Percentiles rank a stretch among this genome's conserved stretches.
These are phyloP conservation scores for Malassezia nana DNA, from an alignment of 1,284 basidiomycete genomes.

Conservation along the genomic window DNA sequence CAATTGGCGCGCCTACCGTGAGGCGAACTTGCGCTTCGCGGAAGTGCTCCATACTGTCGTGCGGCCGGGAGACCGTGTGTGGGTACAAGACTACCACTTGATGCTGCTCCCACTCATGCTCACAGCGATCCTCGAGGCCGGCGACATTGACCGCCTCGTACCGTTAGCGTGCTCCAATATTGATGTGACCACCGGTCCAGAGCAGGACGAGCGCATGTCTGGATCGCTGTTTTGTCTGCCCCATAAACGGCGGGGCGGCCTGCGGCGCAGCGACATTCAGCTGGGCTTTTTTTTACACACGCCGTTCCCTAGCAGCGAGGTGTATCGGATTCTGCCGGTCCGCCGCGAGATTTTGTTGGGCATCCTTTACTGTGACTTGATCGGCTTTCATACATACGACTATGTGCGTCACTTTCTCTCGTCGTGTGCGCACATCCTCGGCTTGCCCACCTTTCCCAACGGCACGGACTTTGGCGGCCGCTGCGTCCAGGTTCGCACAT, in stretches of 20 bases:
- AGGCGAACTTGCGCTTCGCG: constrained; percentile 90
- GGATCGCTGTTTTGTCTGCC: not conserved
- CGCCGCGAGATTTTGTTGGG: constrained; percentile 91
- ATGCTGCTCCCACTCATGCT: constrained; percentile 96
- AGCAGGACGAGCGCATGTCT: not conserved
- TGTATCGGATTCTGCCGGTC: constrained; percentile 88
- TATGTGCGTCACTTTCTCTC: constrained; percentile 98
- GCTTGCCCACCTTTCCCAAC: constrained; percentile 93
- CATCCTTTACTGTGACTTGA: constrained; percentile 82
- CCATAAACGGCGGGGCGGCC: not conserved
- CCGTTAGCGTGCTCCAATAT: constrained; percentile 10
- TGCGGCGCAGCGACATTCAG: constrained; percentile 37
- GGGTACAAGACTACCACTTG: constrained; percentile 62
- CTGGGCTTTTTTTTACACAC: constrained; percentile 99
- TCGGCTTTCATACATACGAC: constrained; percentile 91
- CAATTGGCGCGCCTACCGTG: constrained; percentile 93
- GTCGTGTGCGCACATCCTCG: constrained; percentile 90
- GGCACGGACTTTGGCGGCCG: constrained; percentile 88
- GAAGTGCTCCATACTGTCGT: constrained; percentile 71
- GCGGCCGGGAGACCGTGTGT: constrained; percentile 73
- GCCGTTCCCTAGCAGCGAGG: constrained; percentile 94
- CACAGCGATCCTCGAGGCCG: constrained; percentile 66
- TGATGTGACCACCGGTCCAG: not conserved
- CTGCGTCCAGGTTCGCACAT: constrained; percentile 91
- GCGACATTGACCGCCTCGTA: constrained; percentile 13